These are phyloP conservation scores for Globisporangium solare DNA, from an alignment of 352 stramenopile genomes.

Conservation along the genomic window DNA sequence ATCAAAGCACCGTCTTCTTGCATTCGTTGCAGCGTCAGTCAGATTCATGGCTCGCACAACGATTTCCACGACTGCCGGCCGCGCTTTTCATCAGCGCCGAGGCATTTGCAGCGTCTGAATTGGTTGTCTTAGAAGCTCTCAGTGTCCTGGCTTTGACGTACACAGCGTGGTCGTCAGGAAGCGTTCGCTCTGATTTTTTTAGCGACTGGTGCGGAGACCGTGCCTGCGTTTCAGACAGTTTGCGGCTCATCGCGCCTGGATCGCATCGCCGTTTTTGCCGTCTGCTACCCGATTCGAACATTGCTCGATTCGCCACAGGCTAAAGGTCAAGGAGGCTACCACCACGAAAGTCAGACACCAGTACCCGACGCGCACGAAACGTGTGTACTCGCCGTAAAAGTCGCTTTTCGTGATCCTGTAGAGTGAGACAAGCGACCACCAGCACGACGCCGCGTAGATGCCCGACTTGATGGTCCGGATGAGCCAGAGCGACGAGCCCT, in stretches of 20 bases:
- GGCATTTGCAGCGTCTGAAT: not conserved
- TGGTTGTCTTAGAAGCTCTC: not conserved
- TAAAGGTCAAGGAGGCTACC: constrained; percentile 28
- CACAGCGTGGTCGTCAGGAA: not conserved
- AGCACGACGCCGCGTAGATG: constrained; percentile 51
- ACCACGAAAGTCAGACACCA: no score
- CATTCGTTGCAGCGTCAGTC: no score
- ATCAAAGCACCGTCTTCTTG: no score
- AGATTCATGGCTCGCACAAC: not conserved
- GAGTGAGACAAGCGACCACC: constrained; percentile 42
- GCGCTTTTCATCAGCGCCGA: not conserved
- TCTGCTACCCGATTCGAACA: constrained; percentile 8
- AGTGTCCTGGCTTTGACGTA: constrained; percentile 3
- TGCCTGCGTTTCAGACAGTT: not conserved
- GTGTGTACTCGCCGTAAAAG: constrained; percentile 22
- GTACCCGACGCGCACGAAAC: no score
- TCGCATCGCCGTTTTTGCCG: not conserved
- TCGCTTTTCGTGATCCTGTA: constrained; percentile 22
- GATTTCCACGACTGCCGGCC: not conserved
- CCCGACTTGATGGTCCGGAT: constrained; percentile 45
- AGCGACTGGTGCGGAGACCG: constrained; percentile 1
- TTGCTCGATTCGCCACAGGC: constrained; percentile 41
- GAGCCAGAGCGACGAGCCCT: constrained; percentile 54
- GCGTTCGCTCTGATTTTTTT: constrained; percentile 2
- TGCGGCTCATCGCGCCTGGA: no score